Percentiles rank a stretch among this genome's conserved stretches.
Conservation (phyloP, 345 rosid genomes). For the Hibiscus trionum region DNA sequence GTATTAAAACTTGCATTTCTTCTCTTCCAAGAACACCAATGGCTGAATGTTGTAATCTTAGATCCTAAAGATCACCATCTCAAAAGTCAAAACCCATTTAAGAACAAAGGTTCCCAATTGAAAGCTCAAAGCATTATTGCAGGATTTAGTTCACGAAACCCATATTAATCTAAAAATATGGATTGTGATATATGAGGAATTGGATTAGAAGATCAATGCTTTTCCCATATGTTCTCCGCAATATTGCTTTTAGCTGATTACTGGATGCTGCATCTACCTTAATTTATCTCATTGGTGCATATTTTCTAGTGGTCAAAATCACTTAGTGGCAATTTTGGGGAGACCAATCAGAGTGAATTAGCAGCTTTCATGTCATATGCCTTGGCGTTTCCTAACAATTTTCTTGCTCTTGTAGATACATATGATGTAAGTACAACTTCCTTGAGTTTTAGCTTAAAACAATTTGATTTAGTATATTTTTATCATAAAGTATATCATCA, state of each 20-base stretch:
- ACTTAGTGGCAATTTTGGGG: constrained; percentile 46
- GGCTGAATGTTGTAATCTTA: not conserved
- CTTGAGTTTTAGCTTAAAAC: not conserved
- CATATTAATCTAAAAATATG: not conserved
- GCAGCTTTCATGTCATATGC: no score
- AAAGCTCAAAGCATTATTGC: not conserved
- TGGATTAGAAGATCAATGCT: not conserved
- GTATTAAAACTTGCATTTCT: not conserved
- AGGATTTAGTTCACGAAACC: not conserved
- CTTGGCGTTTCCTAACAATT: no score
- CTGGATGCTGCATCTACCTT: not conserved
- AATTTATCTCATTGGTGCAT: constrained; percentile 13
- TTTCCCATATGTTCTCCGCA: not conserved
- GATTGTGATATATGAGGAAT: not conserved
- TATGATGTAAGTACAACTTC: constrained; percentile 60
- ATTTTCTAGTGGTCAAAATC: constrained; percentile 55
- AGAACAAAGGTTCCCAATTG: not conserved
- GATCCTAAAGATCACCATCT: not conserved
- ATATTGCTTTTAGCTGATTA: not conserved
- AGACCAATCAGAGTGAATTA: constrained; percentile 64
- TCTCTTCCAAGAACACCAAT: not conserved
- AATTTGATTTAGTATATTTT: not conserved
- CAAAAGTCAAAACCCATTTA: not conserved
- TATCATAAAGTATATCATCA: not conserved
- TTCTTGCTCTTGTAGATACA: constrained; percentile 16